phyloP scores from a whole-genome alignment of 106 monocot genomes.

The Hemerocallis citrina region DNA sequence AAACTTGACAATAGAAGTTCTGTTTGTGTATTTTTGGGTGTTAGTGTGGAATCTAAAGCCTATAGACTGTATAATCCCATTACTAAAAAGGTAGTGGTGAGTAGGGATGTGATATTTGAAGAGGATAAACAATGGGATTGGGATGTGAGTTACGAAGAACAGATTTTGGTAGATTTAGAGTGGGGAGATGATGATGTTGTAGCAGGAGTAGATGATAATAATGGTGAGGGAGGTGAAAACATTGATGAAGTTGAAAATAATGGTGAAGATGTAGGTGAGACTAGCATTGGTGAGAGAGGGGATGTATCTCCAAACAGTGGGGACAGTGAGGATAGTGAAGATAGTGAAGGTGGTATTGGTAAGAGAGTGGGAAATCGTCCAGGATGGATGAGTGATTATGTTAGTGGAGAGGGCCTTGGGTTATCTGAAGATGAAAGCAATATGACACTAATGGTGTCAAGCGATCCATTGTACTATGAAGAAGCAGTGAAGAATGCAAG shows the following conservation, averaged over 20 bases:
- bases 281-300: background rate
- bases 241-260: background rate
- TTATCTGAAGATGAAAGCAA: background rate
- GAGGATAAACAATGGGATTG: background rate
- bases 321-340: too few species aligned
- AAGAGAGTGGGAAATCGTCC: too few species aligned
- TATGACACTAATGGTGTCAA: background rate
- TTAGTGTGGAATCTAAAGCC: background rate
- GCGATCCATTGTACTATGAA: too few species aligned
- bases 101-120: background rate
- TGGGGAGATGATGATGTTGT: too few species aligned
- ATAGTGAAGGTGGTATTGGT: too few species aligned
- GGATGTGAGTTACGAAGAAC: background rate
- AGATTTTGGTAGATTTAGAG: background rate
- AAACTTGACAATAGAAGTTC: background rate
- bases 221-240: too few species aligned
- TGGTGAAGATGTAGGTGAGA: background rate
- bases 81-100: background rate
- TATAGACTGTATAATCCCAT: conserved; percentile 4
- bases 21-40: background rate
- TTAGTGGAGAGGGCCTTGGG: background rate
- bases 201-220: too few species aligned
- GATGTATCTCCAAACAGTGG: too few species aligned
- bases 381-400: background rate
- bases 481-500: too few species aligned